Evolutionary conservation across 208 protist species (phyloP).

Genomic region (Leishmania tarentolae): DNA sequence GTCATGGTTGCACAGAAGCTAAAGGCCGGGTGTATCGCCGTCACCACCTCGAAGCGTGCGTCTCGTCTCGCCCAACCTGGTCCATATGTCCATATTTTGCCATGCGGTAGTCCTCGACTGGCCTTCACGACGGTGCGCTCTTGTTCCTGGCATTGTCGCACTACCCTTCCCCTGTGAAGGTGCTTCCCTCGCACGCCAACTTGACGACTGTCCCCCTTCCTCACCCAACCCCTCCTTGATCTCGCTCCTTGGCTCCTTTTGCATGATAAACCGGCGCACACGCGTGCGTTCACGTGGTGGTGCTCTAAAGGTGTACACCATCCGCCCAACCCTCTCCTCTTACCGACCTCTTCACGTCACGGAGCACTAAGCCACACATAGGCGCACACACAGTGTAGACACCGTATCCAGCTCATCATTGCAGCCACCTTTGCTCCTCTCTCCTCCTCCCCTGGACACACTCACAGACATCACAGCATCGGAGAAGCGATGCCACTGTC

Average conservation of each 20-base stretch:
- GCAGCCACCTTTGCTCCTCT: not conserved
- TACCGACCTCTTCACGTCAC: not conserved
- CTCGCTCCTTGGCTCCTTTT: not conserved
- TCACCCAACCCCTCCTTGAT: not conserved
- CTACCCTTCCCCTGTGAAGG: not conserved
- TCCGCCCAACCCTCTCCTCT: not conserved
- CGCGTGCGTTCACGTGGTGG: not conserved
- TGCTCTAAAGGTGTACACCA: not conserved
- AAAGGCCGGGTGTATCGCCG: not conserved
- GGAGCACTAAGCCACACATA: not conserved
- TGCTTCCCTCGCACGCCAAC: not conserved
- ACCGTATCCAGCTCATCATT: not conserved
- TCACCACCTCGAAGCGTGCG: not conserved
- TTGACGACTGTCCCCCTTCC: not conserved
- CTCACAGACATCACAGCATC: not conserved
- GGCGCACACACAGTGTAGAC: not conserved
- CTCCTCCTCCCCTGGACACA: not conserved
- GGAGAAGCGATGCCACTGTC: conserved; percentile 16
- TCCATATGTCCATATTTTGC: not conserved
- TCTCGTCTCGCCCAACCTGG: not conserved
- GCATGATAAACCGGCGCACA: not conserved
- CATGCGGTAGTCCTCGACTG: not conserved
- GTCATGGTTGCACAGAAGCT: not conserved
- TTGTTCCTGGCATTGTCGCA: not conserved
- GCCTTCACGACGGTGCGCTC: not conserved